These are phyloP conservation scores for Rhynchosporium agropyri DNA, from an alignment of 2,329 filamentous ascomycete species.

Conservation along the genomic window DNA sequence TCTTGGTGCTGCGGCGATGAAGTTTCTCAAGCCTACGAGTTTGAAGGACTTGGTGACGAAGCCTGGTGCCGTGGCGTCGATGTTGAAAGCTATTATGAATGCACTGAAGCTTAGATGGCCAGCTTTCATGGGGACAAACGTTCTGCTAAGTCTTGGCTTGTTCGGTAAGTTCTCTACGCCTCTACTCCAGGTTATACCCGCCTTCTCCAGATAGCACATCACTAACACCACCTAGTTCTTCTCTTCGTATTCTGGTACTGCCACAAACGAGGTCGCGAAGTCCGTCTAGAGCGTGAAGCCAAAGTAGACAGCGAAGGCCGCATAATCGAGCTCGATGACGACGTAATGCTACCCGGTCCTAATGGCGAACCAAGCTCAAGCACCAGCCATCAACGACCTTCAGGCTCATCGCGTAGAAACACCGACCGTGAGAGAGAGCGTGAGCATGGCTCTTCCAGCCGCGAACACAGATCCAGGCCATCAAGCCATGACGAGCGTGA, in stretches of 20 bases:
- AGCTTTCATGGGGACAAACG: constrained; percentile 86
- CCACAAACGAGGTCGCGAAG: constrained; percentile 90
- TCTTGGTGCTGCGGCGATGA: constrained; percentile 53
- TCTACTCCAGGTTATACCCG: background rate
- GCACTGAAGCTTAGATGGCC: constrained; percentile 88
- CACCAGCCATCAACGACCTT: background rate
- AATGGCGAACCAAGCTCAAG: constrained; percentile 17
- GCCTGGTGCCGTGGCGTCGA: constrained; percentile 79
- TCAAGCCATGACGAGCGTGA: constrained; percentile 16
- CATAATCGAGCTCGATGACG: constrained; percentile 35
- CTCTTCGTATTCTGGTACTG: constrained; percentile 98
- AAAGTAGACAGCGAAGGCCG: constrained; percentile 35
- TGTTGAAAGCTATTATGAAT: constrained; percentile 88
- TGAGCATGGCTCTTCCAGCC: background rate
- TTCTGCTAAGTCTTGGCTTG: constrained; percentile 85
- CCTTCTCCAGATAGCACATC: constrained; percentile 18
- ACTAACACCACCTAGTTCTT: constrained; percentile 56
- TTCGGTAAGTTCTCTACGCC: constrained; percentile 68
- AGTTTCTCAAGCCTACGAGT: constrained; percentile 69
- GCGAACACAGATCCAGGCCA: constrained; percentile 8
- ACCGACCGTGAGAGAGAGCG: constrained; percentile 16
- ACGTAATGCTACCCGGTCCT: constrained; percentile 26
- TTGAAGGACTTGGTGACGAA: constrained; percentile 81
- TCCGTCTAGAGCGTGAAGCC: constrained; percentile 57
- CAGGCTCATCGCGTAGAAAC: background rate